phyloP scores from a whole-genome alignment of 2,329 filamentous ascomycete species.

The Pseudopithomyces chartarum region DNA sequence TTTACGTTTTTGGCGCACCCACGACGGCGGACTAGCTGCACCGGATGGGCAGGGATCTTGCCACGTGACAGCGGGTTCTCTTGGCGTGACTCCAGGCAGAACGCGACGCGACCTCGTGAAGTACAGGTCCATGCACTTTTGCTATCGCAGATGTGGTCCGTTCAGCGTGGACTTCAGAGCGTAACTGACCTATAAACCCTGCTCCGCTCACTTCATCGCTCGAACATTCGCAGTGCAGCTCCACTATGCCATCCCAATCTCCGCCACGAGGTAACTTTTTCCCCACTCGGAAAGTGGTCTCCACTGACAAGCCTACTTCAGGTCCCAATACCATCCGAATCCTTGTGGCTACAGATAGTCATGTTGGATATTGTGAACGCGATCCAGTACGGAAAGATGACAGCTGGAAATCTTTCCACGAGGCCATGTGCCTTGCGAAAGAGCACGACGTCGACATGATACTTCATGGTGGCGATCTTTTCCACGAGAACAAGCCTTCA shows the following conservation, averaged over 20 bases:
- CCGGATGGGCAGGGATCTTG: slow-evolving; percentile 4
- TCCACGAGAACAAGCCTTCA: slow-evolving; percentile 97
- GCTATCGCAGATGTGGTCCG: neutral
- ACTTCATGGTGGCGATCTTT: slow-evolving; percentile 89
- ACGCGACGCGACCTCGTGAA: slow-evolving; percentile 7
- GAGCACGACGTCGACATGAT: slow-evolving; percentile 97
- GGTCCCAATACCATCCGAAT: slow-evolving; percentile 88
- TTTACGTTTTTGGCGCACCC: slow-evolving; percentile 8
- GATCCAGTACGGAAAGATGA: slow-evolving; percentile 95
- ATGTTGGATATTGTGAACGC: slow-evolving; percentile 95
- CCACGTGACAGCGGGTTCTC: slow-evolving; percentile 19
- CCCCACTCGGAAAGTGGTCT: neutral
- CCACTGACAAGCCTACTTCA: slow-evolving; percentile 28
- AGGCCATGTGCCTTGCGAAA: slow-evolving; percentile 88
- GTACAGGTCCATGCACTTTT: neutral
- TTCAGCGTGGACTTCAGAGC: neutral
- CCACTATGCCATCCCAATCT: slow-evolving; percentile 32
- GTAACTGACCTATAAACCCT: neutral
- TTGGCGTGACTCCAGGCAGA: slow-evolving; percentile 2
- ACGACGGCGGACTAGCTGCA: neutral
- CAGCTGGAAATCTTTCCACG: slow-evolving; percentile 95
- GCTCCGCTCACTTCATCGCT: neutral
- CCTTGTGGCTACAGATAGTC: slow-evolving; percentile 91
- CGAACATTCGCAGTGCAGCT: neutral
- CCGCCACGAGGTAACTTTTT: slow-evolving; percentile 29